phyloP scores from a whole-genome alignment of 495 filamentous ascomycete species.

The Cetradonia linearis region DNA sequence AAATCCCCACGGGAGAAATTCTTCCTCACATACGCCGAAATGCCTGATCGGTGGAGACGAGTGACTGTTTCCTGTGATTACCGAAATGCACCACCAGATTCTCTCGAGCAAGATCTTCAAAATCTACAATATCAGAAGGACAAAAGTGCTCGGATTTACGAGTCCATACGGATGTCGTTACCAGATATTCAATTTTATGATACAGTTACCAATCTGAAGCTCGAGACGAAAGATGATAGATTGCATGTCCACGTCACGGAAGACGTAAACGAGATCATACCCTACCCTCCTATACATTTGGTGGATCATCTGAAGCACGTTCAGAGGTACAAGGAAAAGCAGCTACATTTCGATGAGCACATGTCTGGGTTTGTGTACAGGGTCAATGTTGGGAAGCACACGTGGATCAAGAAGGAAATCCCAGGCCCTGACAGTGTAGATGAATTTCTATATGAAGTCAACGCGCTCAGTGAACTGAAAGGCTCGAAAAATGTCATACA shows the following conservation, averaged over 20 bases:
- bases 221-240: conserved; percentile 79
- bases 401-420: conserved; percentile 95
- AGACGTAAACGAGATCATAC: conserved; percentile 90
- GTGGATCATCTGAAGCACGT: conserved; percentile 62
- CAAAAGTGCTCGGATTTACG: conserved; percentile 91
- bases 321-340: conserved; percentile 33
- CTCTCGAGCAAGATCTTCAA: conserved; percentile 75
- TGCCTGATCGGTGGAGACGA: conserved; percentile 66
- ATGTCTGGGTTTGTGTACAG: conserved; percentile 97
- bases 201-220: conserved; percentile 90
- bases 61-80: conserved; percentile 95
- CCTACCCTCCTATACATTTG: conserved; percentile 66
- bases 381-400: conserved; percentile 55
- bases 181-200: conserved; percentile 89
- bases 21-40: conserved; percentile 89
- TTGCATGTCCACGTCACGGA: conserved; percentile 98
- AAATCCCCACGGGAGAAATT: conserved; percentile 93
- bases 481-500: conserved; percentile 69
- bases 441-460: conserved; percentile 96
- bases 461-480: conserved; percentile 73
- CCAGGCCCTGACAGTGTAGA: conserved; percentile 93
- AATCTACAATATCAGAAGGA: conserved; percentile 76
- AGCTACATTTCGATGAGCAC: conserved; percentile 78
- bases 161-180: conserved; percentile 86
- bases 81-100: conserved; percentile 65